Conservation (phyloP, 768 basidiomycete genomes). For the Boletellus ananas region DNA sequence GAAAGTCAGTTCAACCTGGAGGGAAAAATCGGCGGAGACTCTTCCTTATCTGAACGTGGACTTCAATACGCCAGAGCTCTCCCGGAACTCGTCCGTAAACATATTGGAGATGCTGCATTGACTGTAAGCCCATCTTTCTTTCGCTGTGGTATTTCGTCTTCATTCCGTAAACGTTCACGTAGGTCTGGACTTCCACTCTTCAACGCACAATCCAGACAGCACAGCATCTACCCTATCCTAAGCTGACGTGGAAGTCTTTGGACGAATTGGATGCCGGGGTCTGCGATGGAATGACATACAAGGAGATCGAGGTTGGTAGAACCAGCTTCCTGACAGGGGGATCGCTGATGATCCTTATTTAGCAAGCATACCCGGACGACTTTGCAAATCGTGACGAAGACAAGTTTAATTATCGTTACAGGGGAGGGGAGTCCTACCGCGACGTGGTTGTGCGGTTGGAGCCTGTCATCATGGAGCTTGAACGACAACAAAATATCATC, state of each 20-base stretch:
- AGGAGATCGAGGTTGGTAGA: constrained; percentile 84
- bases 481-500: constrained; percentile 95
- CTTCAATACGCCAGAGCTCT: constrained; percentile 82
- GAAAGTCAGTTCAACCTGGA: constrained; percentile 97
- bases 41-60: constrained; percentile 78
- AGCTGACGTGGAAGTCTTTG: constrained; percentile 97
- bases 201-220: constrained; percentile 91
- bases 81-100: constrained; percentile 82
- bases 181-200: constrained; percentile 99
- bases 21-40: constrained; percentile 98
- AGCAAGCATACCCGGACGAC: constrained; percentile 96
- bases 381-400: constrained; percentile 98
- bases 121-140: constrained; percentile 51
- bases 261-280: constrained; percentile 99
- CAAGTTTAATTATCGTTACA: constrained; percentile 98
- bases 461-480: constrained; percentile 98
- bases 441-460: constrained; percentile 95
- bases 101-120: constrained; percentile 83
- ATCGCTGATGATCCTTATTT: background rate
- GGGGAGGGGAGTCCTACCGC: constrained; percentile 96
- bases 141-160: background rate
- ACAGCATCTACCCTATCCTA: constrained; percentile 73
- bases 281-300: constrained; percentile 99
- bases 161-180: constrained; percentile 1
- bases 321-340: background rate